Evolutionary conservation across 1,139 yeast genomes (phyloP).

Genomic region (Blastobotrys apis): DNA sequence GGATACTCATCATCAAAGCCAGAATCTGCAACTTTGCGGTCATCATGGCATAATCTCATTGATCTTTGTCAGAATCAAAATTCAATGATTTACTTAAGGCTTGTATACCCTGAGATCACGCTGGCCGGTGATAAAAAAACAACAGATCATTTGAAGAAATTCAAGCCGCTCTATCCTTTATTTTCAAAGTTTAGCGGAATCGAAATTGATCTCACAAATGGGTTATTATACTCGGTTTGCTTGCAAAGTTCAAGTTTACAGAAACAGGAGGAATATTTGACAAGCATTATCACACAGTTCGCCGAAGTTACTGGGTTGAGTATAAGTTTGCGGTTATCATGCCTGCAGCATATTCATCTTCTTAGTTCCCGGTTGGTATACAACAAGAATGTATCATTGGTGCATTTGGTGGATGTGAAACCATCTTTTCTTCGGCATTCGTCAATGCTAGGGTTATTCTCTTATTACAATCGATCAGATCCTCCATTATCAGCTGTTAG

Average conservation of each 20-base stretch:
- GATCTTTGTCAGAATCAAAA: slow-evolving; percentile 14
- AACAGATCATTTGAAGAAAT: slow-evolving; percentile 10
- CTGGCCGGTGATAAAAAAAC: slow-evolving; percentile 9
- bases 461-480: slow-evolving; percentile 15
- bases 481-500: slow-evolving; percentile 11
- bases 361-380: slow-evolving; percentile 12
- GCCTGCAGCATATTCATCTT: slow-evolving; percentile 14
- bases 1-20: slow-evolving; percentile 7
- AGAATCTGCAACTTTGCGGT: slow-evolving; percentile 9
- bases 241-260: slow-evolving; percentile 6
- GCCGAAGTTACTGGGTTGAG: slow-evolving; percentile 6
- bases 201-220: slow-evolving; percentile 18
- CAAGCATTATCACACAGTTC: slow-evolving; percentile 8
- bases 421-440: slow-evolving; percentile 15
- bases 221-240: slow-evolving; percentile 13
- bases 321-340: slow-evolving; percentile 14
- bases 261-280: slow-evolving; percentile 10
- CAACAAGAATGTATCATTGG: slow-evolving; percentile 5
- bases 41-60: slow-evolving; percentile 15
- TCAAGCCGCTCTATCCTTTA: slow-evolving; percentile 8
- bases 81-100: slow-evolving; percentile 13
- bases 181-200: slow-evolving; percentile 15
- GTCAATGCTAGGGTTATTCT: slow-evolving; percentile 10
- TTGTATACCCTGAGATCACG: slow-evolving; percentile 16
- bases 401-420: slow-evolving; percentile 17